phyloP scores from a whole-genome alignment of 805 yeast genomes.

The Sugiyamaella qingdaonensis region DNA sequence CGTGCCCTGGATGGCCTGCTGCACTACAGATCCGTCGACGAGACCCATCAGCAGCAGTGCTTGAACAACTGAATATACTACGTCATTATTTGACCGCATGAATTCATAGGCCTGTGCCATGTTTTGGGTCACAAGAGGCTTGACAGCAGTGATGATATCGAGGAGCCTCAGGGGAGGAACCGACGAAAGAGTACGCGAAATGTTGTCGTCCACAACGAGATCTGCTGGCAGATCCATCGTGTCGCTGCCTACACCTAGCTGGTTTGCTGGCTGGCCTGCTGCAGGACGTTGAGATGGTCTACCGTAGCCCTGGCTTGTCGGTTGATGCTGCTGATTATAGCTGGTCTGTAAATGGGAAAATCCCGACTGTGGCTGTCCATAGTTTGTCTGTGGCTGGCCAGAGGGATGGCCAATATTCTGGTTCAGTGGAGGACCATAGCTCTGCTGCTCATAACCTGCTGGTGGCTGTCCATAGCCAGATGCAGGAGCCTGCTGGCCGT shows the following conservation, averaged over 20 bases:
- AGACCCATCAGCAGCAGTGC: constrained; percentile 45
- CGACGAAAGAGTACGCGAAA: constrained; percentile 47
- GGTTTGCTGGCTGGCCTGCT: constrained; percentile 1
- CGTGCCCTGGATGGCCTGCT: constrained; percentile 22
- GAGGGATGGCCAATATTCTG: neutral
- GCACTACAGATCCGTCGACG: constrained; percentile 28
- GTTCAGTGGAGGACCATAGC: too few relatives aligned
- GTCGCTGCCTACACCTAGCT: constrained; percentile 4
- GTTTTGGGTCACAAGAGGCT: constrained; percentile 51
- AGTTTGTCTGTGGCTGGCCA: constrained; percentile 12
- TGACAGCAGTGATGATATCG: constrained; percentile 51
- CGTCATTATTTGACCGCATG: constrained; percentile 60
- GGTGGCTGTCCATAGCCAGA: neutral
- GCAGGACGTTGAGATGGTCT: neutral
- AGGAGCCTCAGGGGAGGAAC: constrained; percentile 47
- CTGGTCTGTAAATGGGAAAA: too few relatives aligned
- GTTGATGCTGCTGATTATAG: neutral
- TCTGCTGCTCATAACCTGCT: constrained; percentile 3
- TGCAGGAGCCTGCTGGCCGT: neutral
- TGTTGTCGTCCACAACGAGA: constrained; percentile 36
- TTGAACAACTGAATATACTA: constrained; percentile 74
- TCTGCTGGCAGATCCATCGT: constrained; percentile 35
- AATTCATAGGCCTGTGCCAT: constrained; percentile 51
- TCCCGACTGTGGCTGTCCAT: neutral
- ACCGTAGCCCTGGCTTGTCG: neutral